phyloP scores from a whole-genome alignment of 441 rosid species.

The Erodium texanum region DNA sequence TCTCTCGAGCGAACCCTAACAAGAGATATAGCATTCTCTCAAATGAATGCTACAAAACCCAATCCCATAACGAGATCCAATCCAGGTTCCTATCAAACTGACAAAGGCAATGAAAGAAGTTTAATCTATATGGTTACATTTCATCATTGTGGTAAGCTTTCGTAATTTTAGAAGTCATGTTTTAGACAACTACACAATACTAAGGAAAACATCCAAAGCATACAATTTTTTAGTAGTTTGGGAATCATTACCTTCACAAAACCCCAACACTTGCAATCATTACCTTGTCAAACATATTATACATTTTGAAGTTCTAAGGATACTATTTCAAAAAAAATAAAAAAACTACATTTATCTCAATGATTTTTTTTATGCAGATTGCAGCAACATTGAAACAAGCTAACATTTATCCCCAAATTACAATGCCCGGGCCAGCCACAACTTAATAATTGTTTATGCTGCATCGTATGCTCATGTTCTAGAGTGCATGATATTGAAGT shows the following conservation, averaged over 20 bases:
- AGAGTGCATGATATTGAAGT: background rate
- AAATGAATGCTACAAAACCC: too few species aligned
- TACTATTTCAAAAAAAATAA: background rate
- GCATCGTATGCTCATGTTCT: background rate
- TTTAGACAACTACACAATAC: background rate
- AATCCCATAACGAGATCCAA: too few species aligned
- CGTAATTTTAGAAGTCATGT: background rate
- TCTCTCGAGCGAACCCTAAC: too few species aligned
- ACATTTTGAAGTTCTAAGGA: background rate
- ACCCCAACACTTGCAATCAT: background rate
- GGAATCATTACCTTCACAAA: background rate
- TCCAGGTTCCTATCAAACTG: too few species aligned
- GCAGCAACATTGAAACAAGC: background rate
- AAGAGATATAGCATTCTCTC: too few species aligned
- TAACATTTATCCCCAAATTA: background rate
- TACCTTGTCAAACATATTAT: background rate
- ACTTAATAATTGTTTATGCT: background rate
- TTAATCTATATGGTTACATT: background rate
- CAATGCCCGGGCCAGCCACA: background rate
- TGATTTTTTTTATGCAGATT: background rate
- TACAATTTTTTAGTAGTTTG: background rate
- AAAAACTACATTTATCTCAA: background rate
- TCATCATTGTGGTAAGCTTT: background rate
- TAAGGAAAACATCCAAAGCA: background rate
- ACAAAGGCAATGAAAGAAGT: background rate